Evolutionary conservation across 805 yeast species (phyloP).

Genomic region (Myxozyma lipomycoides): DNA sequence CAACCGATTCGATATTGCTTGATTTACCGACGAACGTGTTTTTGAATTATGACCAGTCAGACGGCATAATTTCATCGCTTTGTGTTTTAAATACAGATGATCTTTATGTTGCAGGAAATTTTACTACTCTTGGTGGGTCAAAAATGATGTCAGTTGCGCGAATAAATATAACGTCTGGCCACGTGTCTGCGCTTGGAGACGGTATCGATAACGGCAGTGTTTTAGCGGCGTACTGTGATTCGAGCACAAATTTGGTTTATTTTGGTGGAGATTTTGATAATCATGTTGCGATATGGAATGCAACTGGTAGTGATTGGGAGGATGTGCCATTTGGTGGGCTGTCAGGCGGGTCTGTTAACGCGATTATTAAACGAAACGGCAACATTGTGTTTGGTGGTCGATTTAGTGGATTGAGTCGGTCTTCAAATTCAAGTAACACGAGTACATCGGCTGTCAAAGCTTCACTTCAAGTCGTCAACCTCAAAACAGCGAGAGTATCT

Average conservation of each 20-base stretch:
- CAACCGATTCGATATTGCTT: slow-evolving; percentile 18
- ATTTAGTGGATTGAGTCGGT: slow-evolving; percentile 61
- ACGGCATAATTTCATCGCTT: slow-evolving; percentile 24
- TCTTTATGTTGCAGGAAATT: slow-evolving; percentile 35
- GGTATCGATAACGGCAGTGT: slow-evolving; percentile 41
- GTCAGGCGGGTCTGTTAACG: slow-evolving; percentile 51
- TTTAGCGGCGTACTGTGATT: slow-evolving; percentile 47
- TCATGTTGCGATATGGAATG: slow-evolving; percentile 65
- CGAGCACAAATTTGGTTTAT: slow-evolving; percentile 50
- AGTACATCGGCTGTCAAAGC: not conserved
- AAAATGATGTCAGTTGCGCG: slow-evolving; percentile 30
- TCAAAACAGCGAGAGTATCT: slow-evolving; percentile 49
- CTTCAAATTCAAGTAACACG: slow-evolving; percentile 31
- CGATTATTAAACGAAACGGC: slow-evolving; percentile 52
- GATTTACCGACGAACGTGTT: slow-evolving; percentile 13
- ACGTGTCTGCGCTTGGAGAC: slow-evolving; percentile 26
- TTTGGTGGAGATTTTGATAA: slow-evolving; percentile 74
- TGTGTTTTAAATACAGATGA: slow-evolving; percentile 29
- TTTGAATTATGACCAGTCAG: slow-evolving; percentile 8
- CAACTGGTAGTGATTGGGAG: slow-evolving; percentile 40
- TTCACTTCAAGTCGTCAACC: slow-evolving; percentile 50
- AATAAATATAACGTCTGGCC: slow-evolving; percentile 31
- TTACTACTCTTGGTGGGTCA: slow-evolving; percentile 29
- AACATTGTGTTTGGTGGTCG: slow-evolving; percentile 75
- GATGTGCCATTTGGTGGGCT: slow-evolving; percentile 75